Conservation (phyloP, 129 eudicot genomes). For the Chrysanthemum lavandulifolium region DNA sequence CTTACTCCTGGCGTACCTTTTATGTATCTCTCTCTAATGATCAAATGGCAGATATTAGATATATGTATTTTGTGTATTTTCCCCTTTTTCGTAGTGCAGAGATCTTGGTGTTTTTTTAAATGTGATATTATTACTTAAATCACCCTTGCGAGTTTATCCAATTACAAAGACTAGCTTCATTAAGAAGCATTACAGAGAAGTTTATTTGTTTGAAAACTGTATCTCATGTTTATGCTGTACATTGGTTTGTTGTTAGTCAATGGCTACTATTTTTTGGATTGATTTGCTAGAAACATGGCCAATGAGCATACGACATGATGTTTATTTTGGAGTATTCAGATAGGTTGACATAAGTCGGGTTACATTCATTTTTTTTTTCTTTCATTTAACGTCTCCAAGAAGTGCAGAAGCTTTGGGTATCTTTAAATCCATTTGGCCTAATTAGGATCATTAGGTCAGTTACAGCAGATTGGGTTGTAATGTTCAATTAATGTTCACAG, state of each 20-base stretch:
- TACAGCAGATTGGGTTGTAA: no score
- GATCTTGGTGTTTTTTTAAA: conserved; percentile 1
- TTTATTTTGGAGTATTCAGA: no score
- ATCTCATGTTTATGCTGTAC: conserved; percentile 3
- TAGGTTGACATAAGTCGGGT: no score
- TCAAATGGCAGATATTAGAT: conserved; percentile 9
- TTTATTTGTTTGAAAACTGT: conserved; percentile 2
- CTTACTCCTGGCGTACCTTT: neutral
- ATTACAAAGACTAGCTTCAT: neutral
- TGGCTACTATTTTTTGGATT: neutral
- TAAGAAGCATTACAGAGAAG: neutral
- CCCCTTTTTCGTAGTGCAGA: conserved; percentile 13
- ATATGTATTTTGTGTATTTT: conserved; percentile 6
- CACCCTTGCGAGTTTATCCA: conserved; percentile 1
- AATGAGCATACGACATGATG: neutral
- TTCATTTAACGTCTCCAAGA: no score
- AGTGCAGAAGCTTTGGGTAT: no score
- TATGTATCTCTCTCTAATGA: neutral
- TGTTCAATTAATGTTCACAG: no score
- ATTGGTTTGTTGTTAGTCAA: conserved; percentile 4
- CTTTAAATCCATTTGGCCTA: no score
- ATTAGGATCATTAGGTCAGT: no score
- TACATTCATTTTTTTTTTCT: no score
- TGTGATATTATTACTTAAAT: conserved; percentile 14
- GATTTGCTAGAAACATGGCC: neutral